Conservation (phyloP, 805 yeast species). For the Teunomyces kruisii region DNA sequence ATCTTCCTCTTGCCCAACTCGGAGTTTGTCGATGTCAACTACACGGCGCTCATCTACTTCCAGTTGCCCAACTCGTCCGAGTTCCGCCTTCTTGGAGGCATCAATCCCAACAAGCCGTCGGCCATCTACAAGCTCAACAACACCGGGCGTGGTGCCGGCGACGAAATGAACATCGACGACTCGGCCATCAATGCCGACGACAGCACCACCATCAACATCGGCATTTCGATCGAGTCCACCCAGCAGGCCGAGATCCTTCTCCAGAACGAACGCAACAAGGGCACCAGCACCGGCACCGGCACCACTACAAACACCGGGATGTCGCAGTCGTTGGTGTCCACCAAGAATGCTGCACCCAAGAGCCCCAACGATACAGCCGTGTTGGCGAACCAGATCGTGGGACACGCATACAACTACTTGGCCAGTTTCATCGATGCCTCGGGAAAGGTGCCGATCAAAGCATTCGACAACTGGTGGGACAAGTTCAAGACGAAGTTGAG, state of each 20-base stretch:
- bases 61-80: slow-evolving; percentile 67
- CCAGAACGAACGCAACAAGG: slow-evolving; percentile 37
- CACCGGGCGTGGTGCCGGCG: slow-evolving; percentile 28
- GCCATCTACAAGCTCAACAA: slow-evolving; percentile 83
- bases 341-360: slow-evolving; percentile 19
- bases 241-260: slow-evolving; percentile 62
- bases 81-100: slow-evolving; percentile 65
- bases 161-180: slow-evolving; percentile 37
- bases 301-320: slow-evolving; percentile 5
- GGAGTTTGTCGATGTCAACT: slow-evolving; percentile 58
- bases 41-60: slow-evolving; percentile 83
- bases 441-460: slow-evolving; percentile 84
- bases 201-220: slow-evolving; percentile 47
- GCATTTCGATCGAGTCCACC: slow-evolving; percentile 87
- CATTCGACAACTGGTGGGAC: slow-evolving; percentile 94
- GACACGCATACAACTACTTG: slow-evolving; percentile 87
- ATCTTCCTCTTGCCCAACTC: slow-evolving; percentile 84
- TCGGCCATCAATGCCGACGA: slow-evolving; percentile 26
- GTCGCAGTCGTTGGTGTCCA: slow-evolving; percentile 20
- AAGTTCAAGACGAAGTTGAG: slow-evolving; percentile 74
- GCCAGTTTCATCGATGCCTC: slow-evolving; percentile 80
- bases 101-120: slow-evolving; percentile 71
- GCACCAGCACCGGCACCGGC: no score
- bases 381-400: slow-evolving; percentile 84
- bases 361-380: slow-evolving; percentile 41